Evolutionary conservation across 169 alveolate species (phyloP).

Genomic region (Cryptosporidium ubiquitum): DNA sequence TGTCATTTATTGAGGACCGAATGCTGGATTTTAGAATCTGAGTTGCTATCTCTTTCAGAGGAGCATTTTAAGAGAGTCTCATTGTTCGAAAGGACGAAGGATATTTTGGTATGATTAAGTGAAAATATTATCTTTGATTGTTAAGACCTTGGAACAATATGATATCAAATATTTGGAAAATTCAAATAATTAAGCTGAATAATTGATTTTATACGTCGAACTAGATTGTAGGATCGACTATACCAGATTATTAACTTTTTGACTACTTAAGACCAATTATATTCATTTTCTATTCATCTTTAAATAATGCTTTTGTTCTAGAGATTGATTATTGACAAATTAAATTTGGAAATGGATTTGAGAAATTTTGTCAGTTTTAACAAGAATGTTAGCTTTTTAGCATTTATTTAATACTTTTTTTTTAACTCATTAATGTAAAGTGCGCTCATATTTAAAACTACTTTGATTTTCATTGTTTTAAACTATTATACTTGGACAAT

Average conservation of each 20-base stretch:
- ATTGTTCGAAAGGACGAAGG: not conserved
- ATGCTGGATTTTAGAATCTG: constrained; percentile 54
- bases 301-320: no score
- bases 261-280: not conserved
- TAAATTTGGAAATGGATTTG: no score
- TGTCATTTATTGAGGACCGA: constrained; percentile 24
- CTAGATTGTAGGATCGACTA: not conserved
- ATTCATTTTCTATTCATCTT: no score
- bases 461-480: no score
- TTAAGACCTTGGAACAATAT: not conserved
- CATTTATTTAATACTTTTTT: no score
- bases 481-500: no score
- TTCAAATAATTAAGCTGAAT: not conserved
- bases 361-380: no score
- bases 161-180: no score
- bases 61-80: constrained; percentile 51
- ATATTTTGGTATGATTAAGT: not conserved
- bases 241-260: not conserved
- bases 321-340: no score
- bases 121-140: not conserved
- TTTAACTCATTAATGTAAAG: no score
- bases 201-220: not conserved
- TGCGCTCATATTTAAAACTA: no score
- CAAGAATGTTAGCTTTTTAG: no score
- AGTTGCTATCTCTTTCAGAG: constrained; percentile 20